Conservation (phyloP, 192 early-diverging fungal genomes). For the Dissophora globulifera region DNA sequence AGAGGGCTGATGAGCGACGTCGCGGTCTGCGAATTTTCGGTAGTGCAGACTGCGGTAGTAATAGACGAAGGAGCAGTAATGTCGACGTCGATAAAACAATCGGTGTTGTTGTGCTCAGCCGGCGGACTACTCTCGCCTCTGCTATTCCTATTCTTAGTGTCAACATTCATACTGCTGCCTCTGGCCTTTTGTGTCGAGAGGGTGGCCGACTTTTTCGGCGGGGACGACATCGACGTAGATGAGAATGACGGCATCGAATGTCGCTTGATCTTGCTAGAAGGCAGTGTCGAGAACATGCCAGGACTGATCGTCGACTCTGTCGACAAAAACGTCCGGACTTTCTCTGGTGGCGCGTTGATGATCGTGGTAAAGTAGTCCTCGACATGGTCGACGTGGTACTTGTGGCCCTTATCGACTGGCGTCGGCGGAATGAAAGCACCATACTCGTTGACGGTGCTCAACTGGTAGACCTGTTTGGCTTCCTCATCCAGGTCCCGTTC, state of each 20-base stretch:
- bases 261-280: constrained; percentile 24
- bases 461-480: constrained; percentile 29
- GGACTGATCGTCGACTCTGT: constrained; percentile 42
- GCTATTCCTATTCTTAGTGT: neutral
- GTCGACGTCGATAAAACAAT: neutral
- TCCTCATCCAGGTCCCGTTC: constrained; percentile 25
- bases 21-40: too few relatives aligned
- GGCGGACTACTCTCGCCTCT: neutral
- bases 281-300: constrained; percentile 27
- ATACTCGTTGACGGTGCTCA: constrained; percentile 29
- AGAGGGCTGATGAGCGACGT: constrained; percentile 11
- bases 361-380: constrained; percentile 26
- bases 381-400: neutral
- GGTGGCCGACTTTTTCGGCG: neutral
- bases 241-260: constrained; percentile 16
- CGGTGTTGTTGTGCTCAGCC: neutral
- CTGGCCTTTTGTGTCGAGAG: too few relatives aligned
- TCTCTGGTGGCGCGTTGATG: constrained; percentile 22
- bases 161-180: neutral
- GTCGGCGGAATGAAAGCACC: constrained; percentile 29
- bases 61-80: neutral
- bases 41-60: neutral
- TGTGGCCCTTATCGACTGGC: constrained; percentile 4
- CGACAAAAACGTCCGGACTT: constrained; percentile 25
- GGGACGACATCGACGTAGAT: neutral